Percentiles rank a stretch among this genome's conserved stretches.
phyloP scores from a whole-genome alignment of 768 basidiomycete species.

The Plicaturopsis crispa region DNA sequence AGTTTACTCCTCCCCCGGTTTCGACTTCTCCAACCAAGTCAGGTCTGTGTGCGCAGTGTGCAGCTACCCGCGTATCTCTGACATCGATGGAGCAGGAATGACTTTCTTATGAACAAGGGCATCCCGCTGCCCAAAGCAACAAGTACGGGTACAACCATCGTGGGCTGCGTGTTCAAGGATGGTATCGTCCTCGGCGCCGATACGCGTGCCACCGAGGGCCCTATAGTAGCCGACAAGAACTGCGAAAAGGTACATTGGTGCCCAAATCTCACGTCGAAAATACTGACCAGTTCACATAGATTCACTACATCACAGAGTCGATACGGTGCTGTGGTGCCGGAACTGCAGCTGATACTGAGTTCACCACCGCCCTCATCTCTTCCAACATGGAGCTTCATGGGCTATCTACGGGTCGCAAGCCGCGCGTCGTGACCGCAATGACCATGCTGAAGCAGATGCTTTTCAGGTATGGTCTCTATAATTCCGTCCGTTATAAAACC shows the following conservation, averaged over 20 bases:
- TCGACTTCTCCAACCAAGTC: constrained; percentile 71
- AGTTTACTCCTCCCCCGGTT: constrained; percentile 49
- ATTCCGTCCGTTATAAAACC: neutral
- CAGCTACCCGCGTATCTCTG: constrained; percentile 2
- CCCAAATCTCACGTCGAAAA: constrained; percentile 2
- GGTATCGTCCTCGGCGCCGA: constrained; percentile 95
- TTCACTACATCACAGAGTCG: constrained; percentile 92
- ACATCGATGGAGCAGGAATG: constrained; percentile 41
- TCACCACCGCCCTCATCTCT: constrained; percentile 89
- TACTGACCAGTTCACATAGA: constrained; percentile 38
- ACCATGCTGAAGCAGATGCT: constrained; percentile 98
- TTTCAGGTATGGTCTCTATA: constrained; percentile 50
- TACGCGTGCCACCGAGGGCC: constrained; percentile 90
- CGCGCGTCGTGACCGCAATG: constrained; percentile 96
- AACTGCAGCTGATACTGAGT: constrained; percentile 98
- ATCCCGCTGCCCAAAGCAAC: constrained; percentile 75
- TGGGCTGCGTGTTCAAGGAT: constrained; percentile 88
- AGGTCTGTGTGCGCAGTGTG: constrained; percentile 34
- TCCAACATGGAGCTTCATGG: constrained; percentile 94
- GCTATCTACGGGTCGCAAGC: constrained; percentile 84
- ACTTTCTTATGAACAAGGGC: constrained; percentile 64
- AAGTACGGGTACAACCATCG: constrained; percentile 96
- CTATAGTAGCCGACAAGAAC: constrained; percentile 97
- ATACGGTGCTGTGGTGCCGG: constrained; percentile 98
- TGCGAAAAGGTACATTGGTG: constrained; percentile 82